A percentile compares a stretch with the other conserved stretches of the same genome.
These are phyloP conservation scores for Syzygium jambos DNA, from an alignment of 345 rosid species.

Conservation along the genomic window DNA sequence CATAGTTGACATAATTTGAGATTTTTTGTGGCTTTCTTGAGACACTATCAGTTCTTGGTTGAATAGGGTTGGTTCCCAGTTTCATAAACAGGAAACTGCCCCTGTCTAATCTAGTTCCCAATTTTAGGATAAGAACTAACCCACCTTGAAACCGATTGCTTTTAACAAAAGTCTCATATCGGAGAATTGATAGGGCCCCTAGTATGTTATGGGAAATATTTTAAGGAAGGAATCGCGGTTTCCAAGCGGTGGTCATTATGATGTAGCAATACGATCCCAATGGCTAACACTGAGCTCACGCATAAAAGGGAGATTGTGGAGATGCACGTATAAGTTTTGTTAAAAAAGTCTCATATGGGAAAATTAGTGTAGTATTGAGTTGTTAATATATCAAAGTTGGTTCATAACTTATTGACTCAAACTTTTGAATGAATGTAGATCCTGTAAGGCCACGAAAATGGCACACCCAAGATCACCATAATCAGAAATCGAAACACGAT, in stretches of 20 bases:
- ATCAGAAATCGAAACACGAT: too few species aligned
- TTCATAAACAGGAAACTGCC: too few species aligned
- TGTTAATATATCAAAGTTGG: neutral
- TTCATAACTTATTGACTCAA: neutral
- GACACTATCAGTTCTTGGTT: too few species aligned
- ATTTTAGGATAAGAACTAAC: neutral
- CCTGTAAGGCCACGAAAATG: too few species aligned
- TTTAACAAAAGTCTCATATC: too few species aligned
- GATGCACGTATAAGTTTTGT: neutral
- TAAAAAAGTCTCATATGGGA: neutral
- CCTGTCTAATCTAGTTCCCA: neutral
- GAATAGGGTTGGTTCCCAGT: too few species aligned
- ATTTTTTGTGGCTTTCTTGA: too few species aligned
- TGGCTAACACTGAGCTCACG: neutral
- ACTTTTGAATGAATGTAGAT: neutral
- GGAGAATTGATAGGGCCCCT: too few species aligned
- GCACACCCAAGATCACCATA: too few species aligned
- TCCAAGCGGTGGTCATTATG: rapidly evolving
- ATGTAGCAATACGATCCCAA: neutral
- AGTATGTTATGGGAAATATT: too few species aligned
- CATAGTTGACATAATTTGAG: too few species aligned
- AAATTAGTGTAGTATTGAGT: neutral
- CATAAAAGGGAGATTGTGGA: neutral
- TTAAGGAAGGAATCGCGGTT: neutral
- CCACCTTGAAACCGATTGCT: neutral